These are phyloP conservation scores for Mycogone perniciosa DNA, from an alignment of 2,329 filamentous ascomycete genomes.

Conservation along the genomic window DNA sequence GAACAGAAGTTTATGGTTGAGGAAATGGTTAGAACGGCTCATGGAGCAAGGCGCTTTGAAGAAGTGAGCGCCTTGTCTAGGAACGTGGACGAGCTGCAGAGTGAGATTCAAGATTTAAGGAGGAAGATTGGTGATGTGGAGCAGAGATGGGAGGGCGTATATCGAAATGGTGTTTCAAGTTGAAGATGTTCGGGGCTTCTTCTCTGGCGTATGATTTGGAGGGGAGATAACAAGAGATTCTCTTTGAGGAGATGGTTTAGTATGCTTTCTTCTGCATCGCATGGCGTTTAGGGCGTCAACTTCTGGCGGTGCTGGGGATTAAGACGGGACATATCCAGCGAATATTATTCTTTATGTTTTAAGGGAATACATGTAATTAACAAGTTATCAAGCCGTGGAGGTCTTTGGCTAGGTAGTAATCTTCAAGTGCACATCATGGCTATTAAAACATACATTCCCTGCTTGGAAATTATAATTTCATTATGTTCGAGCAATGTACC, in stretches of 20 bases:
- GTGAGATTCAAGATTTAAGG: conserved; percentile 65
- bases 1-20: conserved; percentile 87
- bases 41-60: conserved; percentile 72
- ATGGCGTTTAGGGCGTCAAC: conserved; percentile 25
- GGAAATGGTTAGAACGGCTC: conserved; percentile 75
- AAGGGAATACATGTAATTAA: neutral
- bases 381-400: neutral
- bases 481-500: no score
- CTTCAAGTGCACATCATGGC: no score
- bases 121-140: conserved; percentile 63
- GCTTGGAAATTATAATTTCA: no score
- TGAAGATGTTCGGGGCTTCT: neutral
- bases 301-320: neutral
- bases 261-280: conserved; percentile 23
- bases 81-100: conserved; percentile 76
- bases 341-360: no score
- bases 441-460: no score
- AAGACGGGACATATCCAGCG: neutral
- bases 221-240: neutral
- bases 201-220: neutral
- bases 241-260: conserved; percentile 7
- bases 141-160: conserved; percentile 48
- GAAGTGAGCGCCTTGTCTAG: conserved; percentile 73
- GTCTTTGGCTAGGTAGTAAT: no score
- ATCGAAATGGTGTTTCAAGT: conserved; percentile 27